Conservation (phyloP, 257 asterid species). For the Solanum sparsipilum region DNA sequence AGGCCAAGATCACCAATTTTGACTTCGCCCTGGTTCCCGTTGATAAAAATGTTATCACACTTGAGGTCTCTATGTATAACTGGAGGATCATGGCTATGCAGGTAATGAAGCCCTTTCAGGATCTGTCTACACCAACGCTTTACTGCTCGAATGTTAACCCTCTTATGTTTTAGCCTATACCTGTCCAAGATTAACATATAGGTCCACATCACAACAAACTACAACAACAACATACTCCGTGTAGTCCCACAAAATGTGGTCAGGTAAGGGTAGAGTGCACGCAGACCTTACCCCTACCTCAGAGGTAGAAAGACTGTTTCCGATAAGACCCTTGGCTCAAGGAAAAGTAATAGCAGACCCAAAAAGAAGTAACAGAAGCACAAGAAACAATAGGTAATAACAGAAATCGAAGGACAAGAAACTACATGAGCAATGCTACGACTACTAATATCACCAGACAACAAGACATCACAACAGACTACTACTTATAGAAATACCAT, state of each 20-base stretch:
- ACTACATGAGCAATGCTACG: background rate
- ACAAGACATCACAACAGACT: background rate
- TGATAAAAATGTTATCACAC: conserved; percentile 78
- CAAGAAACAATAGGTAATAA: background rate
- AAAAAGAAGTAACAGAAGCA: background rate
- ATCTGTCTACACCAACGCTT: conserved; percentile 91
- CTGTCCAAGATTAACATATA: conserved; percentile 17
- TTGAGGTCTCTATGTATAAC: conserved; percentile 89
- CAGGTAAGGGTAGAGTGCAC: background rate
- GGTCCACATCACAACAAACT: background rate
- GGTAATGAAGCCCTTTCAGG: conserved; percentile 66
- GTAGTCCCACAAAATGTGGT: background rate
- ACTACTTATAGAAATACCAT: background rate
- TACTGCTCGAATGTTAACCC: conserved; percentile 69
- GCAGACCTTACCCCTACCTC: background rate
- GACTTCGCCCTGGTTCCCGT: conserved; percentile 87
- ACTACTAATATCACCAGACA: background rate
- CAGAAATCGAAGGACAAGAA: background rate
- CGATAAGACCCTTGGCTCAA: background rate
- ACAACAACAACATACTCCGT: background rate
- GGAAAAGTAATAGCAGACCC: background rate
- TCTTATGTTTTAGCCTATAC: conserved; percentile 73
- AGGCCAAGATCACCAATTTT: conserved; percentile 91
- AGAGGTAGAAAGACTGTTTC: background rate
- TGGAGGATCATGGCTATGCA: conserved; percentile 80